Base-by-base conservation (phyloP, 2,329 filamentous ascomycete species). In the Nemania sp. region DNA sequence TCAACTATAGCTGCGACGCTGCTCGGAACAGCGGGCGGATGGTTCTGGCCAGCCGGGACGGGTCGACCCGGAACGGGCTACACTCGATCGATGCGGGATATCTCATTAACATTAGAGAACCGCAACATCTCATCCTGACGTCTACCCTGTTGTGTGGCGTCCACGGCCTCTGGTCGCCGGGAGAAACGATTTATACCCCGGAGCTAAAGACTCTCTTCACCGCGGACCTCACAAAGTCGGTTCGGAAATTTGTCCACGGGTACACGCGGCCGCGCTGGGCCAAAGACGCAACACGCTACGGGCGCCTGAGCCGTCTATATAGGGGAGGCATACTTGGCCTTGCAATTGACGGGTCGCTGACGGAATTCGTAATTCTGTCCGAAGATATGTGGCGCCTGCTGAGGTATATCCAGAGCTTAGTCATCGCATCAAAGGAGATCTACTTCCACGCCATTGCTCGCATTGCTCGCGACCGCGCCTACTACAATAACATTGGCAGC, bases 381-480 rank as follows among this genome's bases (percentile, higher is more conserved):
- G 69, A 82, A 17, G 75, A 83, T 2, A 82, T 88, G 7, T 90
- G 89, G 85, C 81, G 82, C 6, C 79, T 96, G 3, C 79, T 98
- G 5, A 82, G 83, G 59, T 86, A 94, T 64, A 72, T 97, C 1
- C 88, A 96, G 69, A 88, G 89, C 60, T 72, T 96, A 49, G 86
- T 85, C 29, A 73, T 81, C 48, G 73, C 75, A 25, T 82, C 80
- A 25, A 69, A 73, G 6, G 65, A 71, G 3, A 73, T 87, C 12
- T 86, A 80, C 11, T n/a, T n/a, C n/a, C n/a, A n/a, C n/a, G n/a
- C n/a, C n/a, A n/a, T n/a, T n/a, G n/a, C n/a, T n/a, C 18, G 35
- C 15, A 4, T 58, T 10, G 17, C 53, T 12, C n/a, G 29, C 10
- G 35, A 10, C 7, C 15, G 50, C 20, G n/a, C n/a, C n/a, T n/a